A percentile compares a stretch with the other conserved stretches of the same genome.
These are phyloP conservation scores for Chaetomium sp. DNA, from an alignment of 2,329 filamentous ascomycete species.

Conservation along the genomic window DNA sequence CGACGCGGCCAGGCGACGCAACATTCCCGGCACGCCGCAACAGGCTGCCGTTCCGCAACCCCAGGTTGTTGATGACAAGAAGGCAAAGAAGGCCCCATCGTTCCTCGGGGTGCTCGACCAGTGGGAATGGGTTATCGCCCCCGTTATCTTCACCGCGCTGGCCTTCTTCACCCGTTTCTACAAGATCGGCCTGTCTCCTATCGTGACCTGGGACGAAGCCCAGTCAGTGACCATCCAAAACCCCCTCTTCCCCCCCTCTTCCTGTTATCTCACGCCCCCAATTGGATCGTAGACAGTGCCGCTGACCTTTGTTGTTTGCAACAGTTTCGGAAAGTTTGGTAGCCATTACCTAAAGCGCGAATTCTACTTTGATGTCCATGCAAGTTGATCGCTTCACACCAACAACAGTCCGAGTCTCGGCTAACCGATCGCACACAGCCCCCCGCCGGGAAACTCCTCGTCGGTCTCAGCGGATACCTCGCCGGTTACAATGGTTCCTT, in stretches of 20 bases:
- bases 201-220: slow-evolving; percentile 63
- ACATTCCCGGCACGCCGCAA: slow-evolving; percentile 39
- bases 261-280: slow-evolving; percentile 20
- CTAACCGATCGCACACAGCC: slow-evolving; percentile 46
- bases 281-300: no score
- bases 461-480: slow-evolving; percentile 90
- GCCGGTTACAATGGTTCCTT: slow-evolving; percentile 99
- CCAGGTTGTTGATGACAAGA: slow-evolving; percentile 49
- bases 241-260: not conserved
- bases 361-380: slow-evolving; percentile 84
- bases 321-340: slow-evolving; percentile 90
- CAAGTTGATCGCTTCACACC: slow-evolving; percentile 12
- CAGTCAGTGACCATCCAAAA: slow-evolving; percentile 42
- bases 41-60: slow-evolving; percentile 31
- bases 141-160: slow-evolving; percentile 54
- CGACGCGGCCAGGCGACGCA: slow-evolving; percentile 52
- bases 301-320: not conserved
- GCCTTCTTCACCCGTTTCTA: slow-evolving; percentile 62
- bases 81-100: slow-evolving; percentile 51
- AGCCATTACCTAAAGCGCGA: slow-evolving; percentile 99
- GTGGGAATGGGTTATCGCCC: slow-evolving; percentile 57
- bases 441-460: slow-evolving; percentile 95
- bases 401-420: not conserved
- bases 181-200: slow-evolving; percentile 62
- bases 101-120: slow-evolving; percentile 57